Evolutionary conservation across 23 red algal species (phyloP), one percentile per base, ranked within the genome.

Genomic region (Agarophyton chilense): DNA sequence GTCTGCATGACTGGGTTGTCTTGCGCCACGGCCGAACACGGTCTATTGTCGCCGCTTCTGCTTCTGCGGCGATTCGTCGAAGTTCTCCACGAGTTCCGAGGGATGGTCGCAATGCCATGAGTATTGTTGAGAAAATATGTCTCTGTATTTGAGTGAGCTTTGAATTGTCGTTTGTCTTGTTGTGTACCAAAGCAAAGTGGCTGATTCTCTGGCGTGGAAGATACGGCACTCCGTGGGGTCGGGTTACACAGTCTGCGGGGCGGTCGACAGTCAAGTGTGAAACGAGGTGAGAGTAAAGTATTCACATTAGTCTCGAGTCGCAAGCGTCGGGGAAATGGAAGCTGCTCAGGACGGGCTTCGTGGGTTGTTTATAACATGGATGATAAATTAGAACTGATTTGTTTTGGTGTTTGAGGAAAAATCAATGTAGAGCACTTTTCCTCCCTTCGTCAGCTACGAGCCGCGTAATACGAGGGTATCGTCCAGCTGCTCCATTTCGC

Each of bases 31-130:
- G 88, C 18, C 88, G 88, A 42, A 91, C 88, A 29, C 88, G 88
- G 45, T 82, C 88, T 45, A 82, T 73, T 11, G 77, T 73, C 26
- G 88, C 63, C 22, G 65, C 53, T 33, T 91, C 88, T 39, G 88
- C 88, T 73, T 91, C 88, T 36, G 77, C 77, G 24, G 75, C 76
- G 14, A 82, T 82, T 35, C 88, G 88, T 21, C 88, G 88, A 71
- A 82, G 76, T 65, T 91, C 88, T 34, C 88, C 88, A 49, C 88
- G 88, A 49, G 88, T 91, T 62, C 88, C 88, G 47, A 91, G 88
- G 0, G 88, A 91, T 26, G 88, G 43, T 28, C 88, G 76, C 41
- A 74, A 16, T 74, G 68, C 41, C 68, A 74, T 74, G 38, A 14
- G 10, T 65, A 29, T 33, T 65, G 60, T 35, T 0, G 60, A 10